Percentiles rank a stretch among this genome's conserved stretches.
These are phyloP conservation scores for Cercospora citrullina DNA, from an alignment of 2,329 filamentous ascomycete genomes.

Conservation along the genomic window DNA sequence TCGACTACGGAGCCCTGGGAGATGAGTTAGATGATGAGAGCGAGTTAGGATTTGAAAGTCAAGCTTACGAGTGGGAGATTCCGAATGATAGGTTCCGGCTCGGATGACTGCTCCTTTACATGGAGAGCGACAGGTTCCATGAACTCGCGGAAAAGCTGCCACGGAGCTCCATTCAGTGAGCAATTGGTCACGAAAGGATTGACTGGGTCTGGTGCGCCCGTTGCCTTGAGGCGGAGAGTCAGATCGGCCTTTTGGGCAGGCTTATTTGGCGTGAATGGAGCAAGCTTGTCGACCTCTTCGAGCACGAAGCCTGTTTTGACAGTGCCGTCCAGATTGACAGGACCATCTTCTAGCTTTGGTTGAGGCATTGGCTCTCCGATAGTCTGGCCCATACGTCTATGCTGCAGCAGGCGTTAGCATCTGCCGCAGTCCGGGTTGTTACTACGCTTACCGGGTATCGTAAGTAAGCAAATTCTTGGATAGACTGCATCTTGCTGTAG, in stretches of 20 bases:
- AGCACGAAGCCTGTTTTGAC: conserved; percentile 15
- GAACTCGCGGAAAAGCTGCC: conserved; percentile 27
- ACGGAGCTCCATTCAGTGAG: conserved; percentile 28
- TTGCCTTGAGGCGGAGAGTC: conserved; percentile 24
- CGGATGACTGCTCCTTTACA: conserved; percentile 15
- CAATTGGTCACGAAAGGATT: conserved; percentile 28
- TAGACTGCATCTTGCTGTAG: conserved; percentile 22
- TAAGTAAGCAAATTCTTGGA: conserved; percentile 25
- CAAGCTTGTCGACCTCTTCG: conserved; percentile 12
- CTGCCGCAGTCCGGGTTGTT: too few species aligned
- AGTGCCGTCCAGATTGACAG: conserved; percentile 22
- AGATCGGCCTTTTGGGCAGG: conserved; percentile 20
- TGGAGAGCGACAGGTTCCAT: conserved; percentile 20
- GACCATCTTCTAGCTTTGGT: conserved; percentile 15
- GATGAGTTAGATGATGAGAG: not conserved
- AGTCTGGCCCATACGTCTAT: conserved; percentile 12
- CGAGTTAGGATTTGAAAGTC: not conserved
- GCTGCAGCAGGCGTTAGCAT: not conserved
- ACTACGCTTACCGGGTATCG: conserved; percentile 15
- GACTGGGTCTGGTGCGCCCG: conserved; percentile 25
- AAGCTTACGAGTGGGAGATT: conserved; percentile 12
- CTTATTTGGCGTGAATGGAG: conserved; percentile 12
- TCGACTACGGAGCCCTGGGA: conserved; percentile 25
- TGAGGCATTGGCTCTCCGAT: conserved; percentile 23
- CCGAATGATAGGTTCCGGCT: conserved; percentile 23